Conservation (phyloP, 176 grass and related monocot species). For the Ensete ventricosum region DNA sequence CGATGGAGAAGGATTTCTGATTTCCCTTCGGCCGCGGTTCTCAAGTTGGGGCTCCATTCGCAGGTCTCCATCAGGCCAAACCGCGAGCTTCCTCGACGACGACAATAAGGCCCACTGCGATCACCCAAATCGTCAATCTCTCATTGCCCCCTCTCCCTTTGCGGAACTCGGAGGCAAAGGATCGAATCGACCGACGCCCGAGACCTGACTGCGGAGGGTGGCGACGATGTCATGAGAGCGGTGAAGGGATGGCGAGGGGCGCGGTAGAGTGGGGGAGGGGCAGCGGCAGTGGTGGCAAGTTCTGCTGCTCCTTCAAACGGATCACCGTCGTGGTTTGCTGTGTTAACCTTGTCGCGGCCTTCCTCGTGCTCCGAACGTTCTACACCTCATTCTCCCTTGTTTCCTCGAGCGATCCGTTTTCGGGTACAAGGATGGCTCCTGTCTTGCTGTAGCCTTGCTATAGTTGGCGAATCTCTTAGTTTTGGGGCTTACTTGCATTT, state of each 20-base stretch:
- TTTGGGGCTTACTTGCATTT: not conserved
- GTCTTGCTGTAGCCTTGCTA: not conserved
- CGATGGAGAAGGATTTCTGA: too few species aligned
- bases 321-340: constrained; percentile 64
- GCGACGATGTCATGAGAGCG: constrained; percentile 23
- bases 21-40: too few species aligned
- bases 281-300: constrained; percentile 22
- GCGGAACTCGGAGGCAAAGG: too few species aligned
- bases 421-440: constrained; percentile 1
- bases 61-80: too few species aligned
- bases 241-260: constrained; percentile 50
- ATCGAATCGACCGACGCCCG: too few species aligned
- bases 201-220: not conserved
- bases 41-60: too few species aligned
- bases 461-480: not conserved
- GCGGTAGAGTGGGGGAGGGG: not conserved
- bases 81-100: too few species aligned
- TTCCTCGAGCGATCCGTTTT: constrained; percentile 1
- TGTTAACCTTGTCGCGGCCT: constrained; percentile 58
- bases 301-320: constrained; percentile 52
- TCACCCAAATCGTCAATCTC: too few species aligned
- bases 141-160: too few species aligned
- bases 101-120: too few species aligned
- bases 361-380: constrained; percentile 68
- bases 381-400: constrained; percentile 22